Base-by-base conservation (phyloP, 768 basidiomycete genomes). In the Serendipita indica region DNA sequence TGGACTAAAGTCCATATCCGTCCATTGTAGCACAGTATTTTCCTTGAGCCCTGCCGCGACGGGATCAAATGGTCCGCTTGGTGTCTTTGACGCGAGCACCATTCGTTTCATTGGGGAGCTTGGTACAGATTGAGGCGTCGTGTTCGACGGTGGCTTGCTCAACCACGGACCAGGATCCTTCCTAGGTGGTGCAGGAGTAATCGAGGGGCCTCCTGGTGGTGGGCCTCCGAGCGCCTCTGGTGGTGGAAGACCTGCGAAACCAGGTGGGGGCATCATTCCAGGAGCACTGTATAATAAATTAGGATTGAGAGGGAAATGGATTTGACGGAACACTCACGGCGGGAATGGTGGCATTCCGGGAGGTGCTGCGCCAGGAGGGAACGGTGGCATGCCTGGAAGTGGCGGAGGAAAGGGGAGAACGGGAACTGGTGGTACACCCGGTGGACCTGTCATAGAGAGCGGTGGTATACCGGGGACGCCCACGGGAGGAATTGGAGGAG, bases 1-100 rank as follows among this genome's bases (percentile, higher is more conserved):
- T 3, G 86, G 84, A 60, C 79, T 81, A 68, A 86, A 89, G 65
- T 89, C 88, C 0, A 88, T 71, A 65, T 91, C 85, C 13, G 72
- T 67, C 69, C 82, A 86, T 68, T 89, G 85, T 41, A 91, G 73
- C 20, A 76, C 75, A 1, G 86, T 86, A 13, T 75, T 72, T 68
- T 88, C 87, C 75, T 89, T 90, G 65, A 87, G 80, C 1, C 45
- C 45, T 12, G 25, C 16, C 12, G 45, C 45, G 13, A 46, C 45
- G 45, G 45, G 14, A 27, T 46, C 45, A 46, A 79, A 74, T 3
- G 74, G 70, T 6, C 78, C 74, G 64, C 81, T 76, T 1, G 85
- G 86, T 35, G 86, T 69, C 18, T 64, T 69, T 25, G 16, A 46
- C 25, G 18, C 27, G 76, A 68, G 33, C 65, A 62, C n/a, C 64